phyloP scores from a whole-genome alignment of 495 filamentous ascomycete genomes.

The Xylaria venustula region DNA sequence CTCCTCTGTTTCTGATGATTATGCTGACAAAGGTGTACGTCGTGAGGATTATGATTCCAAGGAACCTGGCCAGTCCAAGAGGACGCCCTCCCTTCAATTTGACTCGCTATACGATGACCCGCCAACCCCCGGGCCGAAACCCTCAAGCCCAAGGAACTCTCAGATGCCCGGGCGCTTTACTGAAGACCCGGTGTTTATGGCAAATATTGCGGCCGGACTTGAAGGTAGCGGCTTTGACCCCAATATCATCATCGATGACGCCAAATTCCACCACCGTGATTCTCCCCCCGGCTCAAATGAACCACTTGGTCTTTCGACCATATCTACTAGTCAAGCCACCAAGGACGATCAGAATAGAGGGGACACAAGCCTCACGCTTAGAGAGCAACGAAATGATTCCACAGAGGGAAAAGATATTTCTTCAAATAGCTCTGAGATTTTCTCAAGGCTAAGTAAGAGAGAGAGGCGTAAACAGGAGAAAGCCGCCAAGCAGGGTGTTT shows the following conservation, averaged over 20 bases:
- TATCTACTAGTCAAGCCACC: neutral
- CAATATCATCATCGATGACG: conserved; percentile 66
- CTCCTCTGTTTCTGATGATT: conserved; percentile 15
- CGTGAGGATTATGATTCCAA: conserved; percentile 16
- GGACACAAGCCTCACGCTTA: too few relatives aligned
- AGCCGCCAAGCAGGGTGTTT: too few relatives aligned
- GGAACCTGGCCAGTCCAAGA: conserved; percentile 22
- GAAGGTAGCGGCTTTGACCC: conserved; percentile 69
- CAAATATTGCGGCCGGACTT: conserved; percentile 67
- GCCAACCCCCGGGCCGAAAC: conserved; percentile 39
- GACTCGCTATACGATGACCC: conserved; percentile 26
- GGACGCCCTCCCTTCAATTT: conserved; percentile 16
- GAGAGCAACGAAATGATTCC: too few relatives aligned
- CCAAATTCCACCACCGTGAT: conserved; percentile 58
- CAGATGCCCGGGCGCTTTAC: conserved; percentile 51
- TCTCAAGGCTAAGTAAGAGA: too few relatives aligned
- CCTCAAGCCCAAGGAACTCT: conserved; percentile 28
- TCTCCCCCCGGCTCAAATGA: conserved; percentile 64
- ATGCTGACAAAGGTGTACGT: conserved; percentile 14
- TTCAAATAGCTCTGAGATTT: too few relatives aligned
- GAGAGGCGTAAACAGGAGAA: too few relatives aligned
- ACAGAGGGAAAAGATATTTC: too few relatives aligned
- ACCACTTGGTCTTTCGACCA: conserved; percentile 24
- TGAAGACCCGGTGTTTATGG: conserved; percentile 67
- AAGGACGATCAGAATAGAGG: neutral